Evolutionary conservation across 176 grass and related monocot genomes (phyloP).

Genomic region (Zea mays): DNA sequence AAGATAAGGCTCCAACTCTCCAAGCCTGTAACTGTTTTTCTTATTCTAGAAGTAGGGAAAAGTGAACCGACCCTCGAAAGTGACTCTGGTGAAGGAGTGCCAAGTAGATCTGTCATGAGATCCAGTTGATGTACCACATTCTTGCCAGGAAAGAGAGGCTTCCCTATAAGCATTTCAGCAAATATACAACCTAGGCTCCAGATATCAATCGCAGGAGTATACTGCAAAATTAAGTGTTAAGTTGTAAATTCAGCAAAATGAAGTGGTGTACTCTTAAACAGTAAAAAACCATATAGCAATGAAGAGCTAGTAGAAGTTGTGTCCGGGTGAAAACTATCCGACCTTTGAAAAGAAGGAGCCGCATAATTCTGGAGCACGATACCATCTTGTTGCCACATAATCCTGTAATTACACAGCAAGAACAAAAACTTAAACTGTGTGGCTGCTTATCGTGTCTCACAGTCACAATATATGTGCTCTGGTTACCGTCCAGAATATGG

Average conservation of each 20-base stretch:
- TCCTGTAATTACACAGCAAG: conserved; percentile 41
- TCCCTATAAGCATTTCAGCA: conserved; percentile 78
- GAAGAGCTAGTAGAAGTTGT: conserved; percentile 24
- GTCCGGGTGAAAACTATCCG: conserved; percentile 8
- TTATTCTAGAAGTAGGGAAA: conserved; percentile 15
- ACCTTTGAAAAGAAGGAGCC: conserved; percentile 89
- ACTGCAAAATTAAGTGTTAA: conserved; percentile 46
- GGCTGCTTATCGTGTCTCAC: not conserved
- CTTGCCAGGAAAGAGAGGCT: conserved; percentile 75
- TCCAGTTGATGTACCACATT: conserved; percentile 85
- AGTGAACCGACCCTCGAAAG: conserved; percentile 55
- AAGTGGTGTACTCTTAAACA: not conserved
- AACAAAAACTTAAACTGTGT: not conserved
- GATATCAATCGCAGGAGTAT: conserved; percentile 85
- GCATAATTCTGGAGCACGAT: conserved; percentile 82
- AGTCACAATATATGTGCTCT: not conserved
- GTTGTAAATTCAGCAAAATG: conserved; percentile 12
- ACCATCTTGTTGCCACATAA: conserved; percentile 90
- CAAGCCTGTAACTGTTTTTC: not conserved
- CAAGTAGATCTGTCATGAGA: conserved; percentile 84
- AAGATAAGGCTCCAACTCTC: conserved; percentile 17
- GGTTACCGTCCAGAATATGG: conserved; percentile 84
- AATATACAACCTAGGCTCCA: conserved; percentile 91
- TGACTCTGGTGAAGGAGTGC: conserved; percentile 66
- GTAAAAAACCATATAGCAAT: not conserved